A percentile compares a stretch with the other conserved stretches of the same genome.
phyloP scores from a whole-genome alignment of 208 protist species.

The Crithidia expoeki region DNA sequence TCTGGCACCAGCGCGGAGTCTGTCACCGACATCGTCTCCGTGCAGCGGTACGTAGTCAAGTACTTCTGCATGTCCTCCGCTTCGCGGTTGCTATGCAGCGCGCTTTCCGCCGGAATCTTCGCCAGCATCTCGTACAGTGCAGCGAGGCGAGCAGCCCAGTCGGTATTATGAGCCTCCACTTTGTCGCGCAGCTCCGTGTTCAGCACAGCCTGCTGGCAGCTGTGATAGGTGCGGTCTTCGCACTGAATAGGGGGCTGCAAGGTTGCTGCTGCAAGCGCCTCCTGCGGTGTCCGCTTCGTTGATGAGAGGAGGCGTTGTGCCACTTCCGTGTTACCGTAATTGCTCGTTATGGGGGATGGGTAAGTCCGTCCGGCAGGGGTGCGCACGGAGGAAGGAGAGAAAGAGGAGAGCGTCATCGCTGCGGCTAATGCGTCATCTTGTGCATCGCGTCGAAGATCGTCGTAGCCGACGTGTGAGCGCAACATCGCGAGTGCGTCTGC shows the following conservation, averaged over 20 bases:
- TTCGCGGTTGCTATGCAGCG: slow-evolving; percentile 37
- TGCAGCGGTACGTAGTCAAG: slow-evolving; percentile 61
- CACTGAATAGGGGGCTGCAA: slow-evolving; percentile 61
- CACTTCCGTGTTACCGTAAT: not conserved
- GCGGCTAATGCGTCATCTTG: not conserved
- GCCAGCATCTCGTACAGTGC: slow-evolving; percentile 44
- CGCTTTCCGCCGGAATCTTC: slow-evolving; percentile 47
- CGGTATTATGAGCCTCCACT: slow-evolving; percentile 55
- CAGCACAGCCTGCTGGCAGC: slow-evolving; percentile 74
- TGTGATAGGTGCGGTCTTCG: slow-evolving; percentile 64
- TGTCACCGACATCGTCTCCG: slow-evolving; percentile 54
- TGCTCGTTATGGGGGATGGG: slow-evolving; percentile 7
- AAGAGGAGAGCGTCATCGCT: not conserved
- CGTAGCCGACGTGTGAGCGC: slow-evolving; percentile 59
- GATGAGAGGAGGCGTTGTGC: slow-evolving; percentile 23
- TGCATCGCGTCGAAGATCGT: slow-evolving; percentile 32
- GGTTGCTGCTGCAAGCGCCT: slow-evolving; percentile 34
- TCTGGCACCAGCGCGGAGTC: slow-evolving; percentile 42
- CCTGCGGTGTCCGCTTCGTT: slow-evolving; percentile 22
- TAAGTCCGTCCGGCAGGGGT: slow-evolving; percentile 18
- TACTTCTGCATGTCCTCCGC: slow-evolving; percentile 52
- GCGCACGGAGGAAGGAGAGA: not conserved
- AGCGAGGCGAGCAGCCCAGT: slow-evolving; percentile 52
- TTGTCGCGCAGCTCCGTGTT: slow-evolving; percentile 75
- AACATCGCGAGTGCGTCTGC: slow-evolving; percentile 65